Base-by-base conservation (phyloP, 257 asterid species). In the Penstemon barbatus region DNA sequence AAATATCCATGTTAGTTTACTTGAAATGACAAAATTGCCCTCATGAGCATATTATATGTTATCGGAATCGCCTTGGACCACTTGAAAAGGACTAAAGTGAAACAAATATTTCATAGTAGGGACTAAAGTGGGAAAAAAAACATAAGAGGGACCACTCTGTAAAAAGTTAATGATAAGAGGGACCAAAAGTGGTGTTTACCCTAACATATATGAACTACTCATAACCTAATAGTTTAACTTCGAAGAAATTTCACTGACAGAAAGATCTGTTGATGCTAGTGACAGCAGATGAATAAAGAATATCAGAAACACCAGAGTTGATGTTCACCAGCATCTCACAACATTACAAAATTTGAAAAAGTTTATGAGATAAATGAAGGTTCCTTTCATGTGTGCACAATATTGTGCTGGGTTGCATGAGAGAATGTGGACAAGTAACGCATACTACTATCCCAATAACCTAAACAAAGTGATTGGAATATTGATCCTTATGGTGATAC, bases 181-280 rank as follows among this genome's bases (percentile, higher is more conserved):
- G n/a, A n/a, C n/a, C n/a, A n/a, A n/a, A n/a, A n/a, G n/a, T n/a
- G n/a, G n/a, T n/a, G n/a, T n/a, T n/a, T n/a, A n/a, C n/a, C n/a
- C n/a, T 42, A 36, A 55, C 41, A 48, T 50, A 67, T 19, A 71
- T 50, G 60, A 50, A 52, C 41, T 37, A 52, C 42, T 63, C 38
- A 43, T 59, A 37, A 11, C 9, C 54, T 5, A 12, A 46, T 36
- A 50, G 51, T 60, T 57, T 51, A 42, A 19, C 37, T 61, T 44
- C 45, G 48, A 39, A 45, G 13, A 39, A 63, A 57, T 45, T 43
- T 51, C 9, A 44, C 61, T 25, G 39, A 41, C 42, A 57, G 53
- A 54, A 69, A 56, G 71, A 46, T 33, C 12, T 13, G 33, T 6
- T n/a, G 45, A 40, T 49, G 61, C 9, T 19, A 6, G 49, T 66